These are phyloP conservation scores for Kodamaea kaohsiungensis DNA, from an alignment of 805 yeast species.

Conservation along the genomic window DNA sequence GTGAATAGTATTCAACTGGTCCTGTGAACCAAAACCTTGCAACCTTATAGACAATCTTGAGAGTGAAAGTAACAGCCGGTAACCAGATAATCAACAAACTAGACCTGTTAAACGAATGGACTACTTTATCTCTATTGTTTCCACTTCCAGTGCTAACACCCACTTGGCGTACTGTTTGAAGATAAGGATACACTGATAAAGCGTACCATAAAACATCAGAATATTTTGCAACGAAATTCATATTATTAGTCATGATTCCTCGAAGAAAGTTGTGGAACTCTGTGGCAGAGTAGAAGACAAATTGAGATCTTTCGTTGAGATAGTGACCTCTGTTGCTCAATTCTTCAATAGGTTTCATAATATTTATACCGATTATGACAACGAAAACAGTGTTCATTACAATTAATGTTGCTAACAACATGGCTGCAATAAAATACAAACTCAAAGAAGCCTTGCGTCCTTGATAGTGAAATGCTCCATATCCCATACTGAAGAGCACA, in stretches of 20 bases:
- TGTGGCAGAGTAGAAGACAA: not conserved
- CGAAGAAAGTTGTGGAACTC: not conserved
- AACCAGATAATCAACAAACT: not conserved
- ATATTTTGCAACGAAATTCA: too few species aligned
- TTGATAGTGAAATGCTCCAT: not conserved
- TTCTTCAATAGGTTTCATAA: not conserved
- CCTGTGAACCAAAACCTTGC: not conserved
- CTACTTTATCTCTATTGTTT: too few species aligned
- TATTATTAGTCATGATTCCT: not conserved
- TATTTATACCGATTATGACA: not conserved
- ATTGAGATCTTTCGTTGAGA: not conserved
- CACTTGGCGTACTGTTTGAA: not conserved
- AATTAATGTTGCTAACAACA: not conserved
- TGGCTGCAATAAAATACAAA: not conserved
- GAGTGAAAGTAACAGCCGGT: not conserved
- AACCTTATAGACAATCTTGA: not conserved
- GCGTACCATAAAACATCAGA: not conserved
- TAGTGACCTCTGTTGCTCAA: not conserved
- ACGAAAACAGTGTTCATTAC: not conserved
- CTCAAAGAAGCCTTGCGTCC: not conserved
- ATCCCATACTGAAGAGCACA: not conserved
- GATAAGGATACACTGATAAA: not conserved
- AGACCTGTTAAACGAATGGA: too few species aligned
- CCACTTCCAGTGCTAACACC: too few species aligned
- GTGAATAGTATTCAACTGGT: not conserved